Evolutionary conservation across 2,329 filamentous ascomycete species (phyloP), one percentile per base, ranked within the genome.

Genomic region (Daldinia sp.): DNA sequence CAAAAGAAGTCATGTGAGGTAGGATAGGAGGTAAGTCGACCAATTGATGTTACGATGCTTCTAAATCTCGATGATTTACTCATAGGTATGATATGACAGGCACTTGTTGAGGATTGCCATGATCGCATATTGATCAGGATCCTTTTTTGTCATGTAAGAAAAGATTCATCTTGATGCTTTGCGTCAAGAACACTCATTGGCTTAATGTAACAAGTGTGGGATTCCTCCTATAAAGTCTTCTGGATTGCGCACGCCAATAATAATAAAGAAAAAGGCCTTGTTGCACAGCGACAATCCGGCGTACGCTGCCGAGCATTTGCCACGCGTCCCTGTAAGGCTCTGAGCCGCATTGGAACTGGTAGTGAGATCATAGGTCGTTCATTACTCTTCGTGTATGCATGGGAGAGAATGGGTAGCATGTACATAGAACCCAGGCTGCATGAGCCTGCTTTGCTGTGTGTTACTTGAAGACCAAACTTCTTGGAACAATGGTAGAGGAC

Each of bases 321-420:
- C 58, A 44, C 48, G 4, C 48, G 26, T 18, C 10, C 42, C 37
- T 23, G 6, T 15, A n/a, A 42, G 46, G 48, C 37, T 30, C 26
- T 50, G 46, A 54, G 59, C 59, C 59, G 46, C 59, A 61, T 37
- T 15, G 51, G 51, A 9, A 26, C 30, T 33, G 5, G 37, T 9
- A 44, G 35, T 61, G 26, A 61, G 18, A 46, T 54, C 39, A 54
- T 55, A 61, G 15, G 35, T 37, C 41, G 15, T 48, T 20, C n/a
- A 9, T 35, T 26, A 23, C 15, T 33, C 35, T 46, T 37, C 12
- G 13, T 33, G 20, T 51, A 46, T 28, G 15, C 13, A 60, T 46
- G 13, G 15, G 28, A n/a, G 28, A 39, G 6, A 23, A 23, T 48
- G 15, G 26, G 46, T 51, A 51, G 26, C 9, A 33, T 5, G 15